Conservation (phyloP, 495 filamentous ascomycete species). For the Terfezia claveryi region DNA sequence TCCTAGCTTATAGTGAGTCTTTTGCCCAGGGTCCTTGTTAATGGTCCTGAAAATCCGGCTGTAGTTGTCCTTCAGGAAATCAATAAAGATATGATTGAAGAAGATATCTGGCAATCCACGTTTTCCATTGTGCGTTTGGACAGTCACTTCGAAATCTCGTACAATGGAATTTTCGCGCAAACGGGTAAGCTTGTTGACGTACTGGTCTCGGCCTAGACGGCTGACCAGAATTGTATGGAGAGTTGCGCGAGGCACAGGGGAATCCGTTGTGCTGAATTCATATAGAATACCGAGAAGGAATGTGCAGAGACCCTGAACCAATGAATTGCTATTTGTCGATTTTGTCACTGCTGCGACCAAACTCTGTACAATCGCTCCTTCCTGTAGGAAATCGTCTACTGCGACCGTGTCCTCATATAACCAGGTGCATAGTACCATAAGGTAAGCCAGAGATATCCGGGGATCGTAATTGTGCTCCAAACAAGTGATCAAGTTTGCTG, state of each 20-base stretch:
- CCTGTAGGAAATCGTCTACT: conserved; percentile 84
- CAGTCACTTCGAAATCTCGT: conserved; percentile 72
- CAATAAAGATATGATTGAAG: conserved; percentile 70
- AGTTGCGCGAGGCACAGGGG: conserved; percentile 63
- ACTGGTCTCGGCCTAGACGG: conserved; percentile 67
- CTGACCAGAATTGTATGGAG: conserved; percentile 61
- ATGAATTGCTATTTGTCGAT: conserved; percentile 31
- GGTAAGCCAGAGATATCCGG: conserved; percentile 59
- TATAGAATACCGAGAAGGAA: conserved; percentile 74
- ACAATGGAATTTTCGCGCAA: conserved; percentile 63
- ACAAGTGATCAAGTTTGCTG: conserved; percentile 55
- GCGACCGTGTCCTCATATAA: conserved; percentile 79
- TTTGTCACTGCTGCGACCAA: conserved; percentile 46
- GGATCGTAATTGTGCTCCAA: conserved; percentile 58
- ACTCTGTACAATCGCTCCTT: conserved; percentile 76
- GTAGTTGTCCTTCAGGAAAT: conserved; percentile 91
- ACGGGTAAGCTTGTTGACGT: conserved; percentile 61
- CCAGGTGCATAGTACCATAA: conserved; percentile 86
- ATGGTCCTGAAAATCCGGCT: conserved; percentile 66
- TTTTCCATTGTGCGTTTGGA: conserved; percentile 9
- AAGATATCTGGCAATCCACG: conserved; percentile 56
- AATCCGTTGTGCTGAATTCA: conserved; percentile 95
- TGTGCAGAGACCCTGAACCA: conserved; percentile 64
- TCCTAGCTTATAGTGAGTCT: conserved; percentile 23
- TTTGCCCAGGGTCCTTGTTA: conserved; percentile 73